Percentiles rank a stretch among this genome's conserved stretches.
Conservation (phyloP, 108 stramenopile species). For the Fragilariopsis cylindrus region DNA sequence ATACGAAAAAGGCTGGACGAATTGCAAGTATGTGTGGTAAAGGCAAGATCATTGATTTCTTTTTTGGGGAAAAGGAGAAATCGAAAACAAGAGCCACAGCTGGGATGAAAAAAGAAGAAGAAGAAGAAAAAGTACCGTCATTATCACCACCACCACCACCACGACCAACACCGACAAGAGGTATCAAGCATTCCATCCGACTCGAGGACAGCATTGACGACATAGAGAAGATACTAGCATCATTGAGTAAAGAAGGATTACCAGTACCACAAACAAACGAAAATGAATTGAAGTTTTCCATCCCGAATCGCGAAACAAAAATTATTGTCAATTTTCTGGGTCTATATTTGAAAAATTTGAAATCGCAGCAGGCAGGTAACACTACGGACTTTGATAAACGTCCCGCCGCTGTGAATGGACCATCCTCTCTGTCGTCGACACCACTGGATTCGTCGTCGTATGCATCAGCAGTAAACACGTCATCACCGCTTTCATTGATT, state of each 20-base stretch:
- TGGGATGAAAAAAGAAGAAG: background rate
- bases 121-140: background rate
- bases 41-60: conserved; percentile 1
- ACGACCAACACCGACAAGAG: background rate
- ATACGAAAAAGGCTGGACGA: background rate
- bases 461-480: background rate
- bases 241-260: background rate
- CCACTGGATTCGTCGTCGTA: background rate
- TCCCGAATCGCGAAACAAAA: conserved; percentile 3
- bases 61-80: background rate
- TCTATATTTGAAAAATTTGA: background rate
- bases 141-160: background rate
- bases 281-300: background rate
- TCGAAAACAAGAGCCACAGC: background rate
- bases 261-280: background rate
- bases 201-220: background rate
- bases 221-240: background rate
- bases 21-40: background rate
- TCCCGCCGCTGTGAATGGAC: too few species aligned
- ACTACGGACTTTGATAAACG: too few species aligned
- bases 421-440: too few species aligned
- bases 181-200: background rate
- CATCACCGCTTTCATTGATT: background rate
- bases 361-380: too few species aligned
- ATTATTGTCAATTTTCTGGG: background rate